Percentiles rank a stretch among this genome's conserved stretches.
These are phyloP conservation scores for Sporothrix curviconia DNA, from an alignment of 2,329 filamentous ascomycete species.

Conservation along the genomic window DNA sequence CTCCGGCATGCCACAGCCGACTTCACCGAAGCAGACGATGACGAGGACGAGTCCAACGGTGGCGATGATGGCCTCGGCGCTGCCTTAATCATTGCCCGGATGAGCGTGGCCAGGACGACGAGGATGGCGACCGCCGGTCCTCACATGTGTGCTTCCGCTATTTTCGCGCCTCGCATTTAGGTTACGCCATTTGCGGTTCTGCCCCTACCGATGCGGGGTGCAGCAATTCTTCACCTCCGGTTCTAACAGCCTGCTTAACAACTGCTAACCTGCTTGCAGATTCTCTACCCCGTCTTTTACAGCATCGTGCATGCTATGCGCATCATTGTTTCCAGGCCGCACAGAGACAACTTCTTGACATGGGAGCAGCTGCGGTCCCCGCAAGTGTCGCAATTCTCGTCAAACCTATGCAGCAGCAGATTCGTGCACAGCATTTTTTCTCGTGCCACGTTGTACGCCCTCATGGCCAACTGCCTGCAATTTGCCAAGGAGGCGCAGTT, in stretches of 20 bases:
- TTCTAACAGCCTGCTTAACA: neutral
- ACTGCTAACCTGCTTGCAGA: conserved; percentile 44
- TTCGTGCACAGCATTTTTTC: conserved; percentile 77
- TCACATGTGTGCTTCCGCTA: conserved; percentile 57
- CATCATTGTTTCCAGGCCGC: conserved; percentile 72
- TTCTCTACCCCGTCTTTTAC: conserved; percentile 79
- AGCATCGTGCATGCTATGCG: conserved; percentile 85
- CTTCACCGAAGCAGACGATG: conserved; percentile 58
- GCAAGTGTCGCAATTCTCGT: conserved; percentile 93
- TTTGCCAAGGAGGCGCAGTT: conserved; percentile 81
- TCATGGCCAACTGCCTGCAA: conserved; percentile 90
- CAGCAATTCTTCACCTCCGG: too few species aligned
- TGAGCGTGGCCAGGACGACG: conserved; percentile 29
- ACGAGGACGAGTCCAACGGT: conserved; percentile 34
- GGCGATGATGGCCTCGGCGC: conserved; percentile 35
- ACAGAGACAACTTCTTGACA: conserved; percentile 86
- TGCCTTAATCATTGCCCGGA: conserved; percentile 23
- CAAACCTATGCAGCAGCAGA: conserved; percentile 90
- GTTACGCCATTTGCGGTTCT: conserved; percentile 35
- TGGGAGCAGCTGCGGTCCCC: conserved; percentile 97
- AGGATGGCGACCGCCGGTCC: conserved; percentile 25
- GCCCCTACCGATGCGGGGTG: too few species aligned
- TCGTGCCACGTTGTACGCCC: conserved; percentile 76
- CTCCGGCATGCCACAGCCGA: conserved; percentile 54
- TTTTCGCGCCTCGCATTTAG: conserved; percentile 74